These are phyloP conservation scores for Kalaharituber pfeilii DNA, from an alignment of 2,329 filamentous ascomycete genomes.

Conservation along the genomic window DNA sequence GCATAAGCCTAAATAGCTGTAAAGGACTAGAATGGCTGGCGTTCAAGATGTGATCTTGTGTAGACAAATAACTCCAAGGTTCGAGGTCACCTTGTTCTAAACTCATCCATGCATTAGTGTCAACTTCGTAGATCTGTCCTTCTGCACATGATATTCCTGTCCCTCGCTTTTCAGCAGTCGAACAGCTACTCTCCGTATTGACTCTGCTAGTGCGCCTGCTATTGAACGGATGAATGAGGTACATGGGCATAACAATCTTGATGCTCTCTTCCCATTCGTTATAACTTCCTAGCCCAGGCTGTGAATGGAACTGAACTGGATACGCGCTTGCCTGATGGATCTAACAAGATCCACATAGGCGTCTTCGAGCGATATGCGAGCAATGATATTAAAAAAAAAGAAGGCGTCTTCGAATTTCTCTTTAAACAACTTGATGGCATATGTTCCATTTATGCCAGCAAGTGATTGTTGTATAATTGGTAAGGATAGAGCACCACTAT, in stretches of 20 bases:
- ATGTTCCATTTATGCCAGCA: neutral
- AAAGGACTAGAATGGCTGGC: neutral
- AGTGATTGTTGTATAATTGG: neutral
- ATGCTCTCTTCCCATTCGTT: neutral
- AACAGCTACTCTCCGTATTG: neutral
- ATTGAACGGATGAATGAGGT: neutral
- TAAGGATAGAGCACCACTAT: neutral
- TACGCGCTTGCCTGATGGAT: neutral
- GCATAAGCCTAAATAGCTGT: neutral
- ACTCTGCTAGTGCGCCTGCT: neutral
- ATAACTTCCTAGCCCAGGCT: neutral
- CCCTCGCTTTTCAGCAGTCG: neutral
- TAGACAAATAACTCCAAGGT: neutral
- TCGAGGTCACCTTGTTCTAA: neutral
- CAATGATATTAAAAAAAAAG: too few relatives aligned
- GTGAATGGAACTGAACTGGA: neutral
- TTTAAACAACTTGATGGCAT: neutral
- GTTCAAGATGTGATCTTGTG: neutral
- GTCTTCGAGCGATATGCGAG: too few relatives aligned
- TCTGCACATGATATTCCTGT: neutral
- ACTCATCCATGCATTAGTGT: neutral
- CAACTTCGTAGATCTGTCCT: neutral
- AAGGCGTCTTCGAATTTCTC: too few relatives aligned
- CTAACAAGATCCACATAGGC: neutral
- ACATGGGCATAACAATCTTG: neutral